A percentile compares a stretch with the other conserved stretches of the same genome.
Evolutionary conservation across 2,329 filamentous ascomycete species (phyloP).

Genomic region (Microsporum audouinii): DNA sequence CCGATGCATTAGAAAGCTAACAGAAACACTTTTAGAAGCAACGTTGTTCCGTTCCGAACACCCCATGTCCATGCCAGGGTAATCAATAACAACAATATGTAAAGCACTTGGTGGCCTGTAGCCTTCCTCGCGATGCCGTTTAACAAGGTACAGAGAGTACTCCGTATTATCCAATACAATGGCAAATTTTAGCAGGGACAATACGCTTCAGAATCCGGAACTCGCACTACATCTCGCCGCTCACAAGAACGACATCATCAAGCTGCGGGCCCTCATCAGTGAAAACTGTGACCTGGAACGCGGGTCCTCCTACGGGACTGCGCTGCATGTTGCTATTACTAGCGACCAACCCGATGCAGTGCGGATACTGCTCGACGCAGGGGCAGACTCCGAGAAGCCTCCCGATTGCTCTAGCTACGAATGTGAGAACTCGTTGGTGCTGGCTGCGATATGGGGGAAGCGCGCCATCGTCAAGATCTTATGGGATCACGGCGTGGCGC

Average conservation of each 20-base stretch:
- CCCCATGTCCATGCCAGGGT: too few species aligned
- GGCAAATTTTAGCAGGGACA: too few species aligned
- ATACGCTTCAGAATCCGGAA: neutral
- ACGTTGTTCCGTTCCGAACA: too few species aligned
- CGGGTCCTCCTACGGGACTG: neutral
- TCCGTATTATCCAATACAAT: too few species aligned
- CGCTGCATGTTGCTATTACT: neutral
- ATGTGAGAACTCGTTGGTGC: neutral
- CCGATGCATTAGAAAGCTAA: too few species aligned
- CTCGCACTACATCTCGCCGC: neutral
- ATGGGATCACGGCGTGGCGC: constrained; percentile 2
- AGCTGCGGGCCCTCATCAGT: neutral
- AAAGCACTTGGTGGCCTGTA: too few species aligned
- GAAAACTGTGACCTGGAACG: neutral
- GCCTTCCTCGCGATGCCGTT: too few species aligned
- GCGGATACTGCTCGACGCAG: neutral
- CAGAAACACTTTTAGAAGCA: too few species aligned
- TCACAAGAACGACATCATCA: neutral
- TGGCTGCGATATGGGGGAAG: neutral
- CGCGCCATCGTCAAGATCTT: neutral
- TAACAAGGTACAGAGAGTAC: too few species aligned
- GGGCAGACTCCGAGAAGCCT: neutral
- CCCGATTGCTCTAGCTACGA: neutral
- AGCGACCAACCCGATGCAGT: neutral
- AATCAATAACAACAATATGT: too few species aligned